A percentile compares a stretch with the other conserved stretches of the same genome.
Evolutionary conservation across 768 basidiomycete genomes (phyloP).

Genomic region (Kockovaella imperatae): DNA sequence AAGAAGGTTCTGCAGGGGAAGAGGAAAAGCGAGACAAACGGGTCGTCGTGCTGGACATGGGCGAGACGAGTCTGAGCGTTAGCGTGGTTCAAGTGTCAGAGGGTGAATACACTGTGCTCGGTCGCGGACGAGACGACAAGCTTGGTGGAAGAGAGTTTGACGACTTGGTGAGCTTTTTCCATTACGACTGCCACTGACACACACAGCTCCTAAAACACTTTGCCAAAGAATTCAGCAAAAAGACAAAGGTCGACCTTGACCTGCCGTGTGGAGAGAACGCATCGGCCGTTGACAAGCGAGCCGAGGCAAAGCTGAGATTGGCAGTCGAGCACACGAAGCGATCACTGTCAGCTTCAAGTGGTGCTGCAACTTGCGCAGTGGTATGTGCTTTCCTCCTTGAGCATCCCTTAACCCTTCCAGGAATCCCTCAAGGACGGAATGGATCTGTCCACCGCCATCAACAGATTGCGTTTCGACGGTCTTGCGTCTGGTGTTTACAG

Average conservation of each 20-base stretch:
- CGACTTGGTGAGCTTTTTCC: conserved; percentile 38
- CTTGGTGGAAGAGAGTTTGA: conserved; percentile 46
- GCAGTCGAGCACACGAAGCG: conserved; percentile 93
- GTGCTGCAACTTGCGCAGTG: conserved; percentile 83
- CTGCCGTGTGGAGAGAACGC: conserved; percentile 55
- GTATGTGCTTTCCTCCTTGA: conserved; percentile 48
- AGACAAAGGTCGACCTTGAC: conserved; percentile 68
- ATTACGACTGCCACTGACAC: background rate
- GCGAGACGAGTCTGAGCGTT: conserved; percentile 45
- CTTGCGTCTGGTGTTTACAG: conserved; percentile 44
- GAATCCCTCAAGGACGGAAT: conserved; percentile 79
- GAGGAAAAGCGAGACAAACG: conserved; percentile 44
- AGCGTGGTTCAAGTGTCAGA: conserved; percentile 41
- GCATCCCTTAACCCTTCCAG: conserved; percentile 1
- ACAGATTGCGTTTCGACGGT: conserved; percentile 48
- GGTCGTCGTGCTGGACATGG: conserved; percentile 45
- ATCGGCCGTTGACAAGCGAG: conserved; percentile 62
- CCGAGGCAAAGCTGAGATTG: conserved; percentile 84
- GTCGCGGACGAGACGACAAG: conserved; percentile 41
- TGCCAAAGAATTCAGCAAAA: conserved; percentile 92
- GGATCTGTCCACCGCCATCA: conserved; percentile 70
- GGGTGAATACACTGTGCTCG: conserved; percentile 45
- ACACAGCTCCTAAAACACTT: conserved; percentile 76
- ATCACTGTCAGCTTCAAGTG: conserved; percentile 74
- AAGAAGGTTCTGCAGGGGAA: conserved; percentile 42